Conservation (phyloP, 805 yeast genomes). For the Naumovozyma dairenensis region DNA sequence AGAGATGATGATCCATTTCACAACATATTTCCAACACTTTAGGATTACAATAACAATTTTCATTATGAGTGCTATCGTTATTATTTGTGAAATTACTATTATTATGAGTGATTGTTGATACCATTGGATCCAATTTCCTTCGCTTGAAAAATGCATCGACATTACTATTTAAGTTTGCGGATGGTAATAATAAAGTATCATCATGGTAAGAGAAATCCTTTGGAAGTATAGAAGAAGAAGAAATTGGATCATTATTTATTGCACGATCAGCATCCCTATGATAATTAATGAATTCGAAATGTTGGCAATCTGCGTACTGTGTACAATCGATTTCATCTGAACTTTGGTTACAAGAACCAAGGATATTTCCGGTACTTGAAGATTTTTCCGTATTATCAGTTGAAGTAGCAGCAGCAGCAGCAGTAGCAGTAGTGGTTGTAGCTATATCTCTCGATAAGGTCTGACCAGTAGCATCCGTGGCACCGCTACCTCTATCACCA, state of each 20-base stretch:
- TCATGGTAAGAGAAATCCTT: too few species aligned
- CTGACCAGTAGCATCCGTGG: too few species aligned
- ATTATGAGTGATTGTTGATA: constrained; percentile 6
- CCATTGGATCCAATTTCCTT: too few species aligned
- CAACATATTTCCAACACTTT: constrained; percentile 35
- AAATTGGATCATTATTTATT: too few species aligned
- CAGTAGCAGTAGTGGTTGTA: too few species aligned
- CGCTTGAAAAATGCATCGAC: too few species aligned
- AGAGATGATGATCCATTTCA: constrained; percentile 25
- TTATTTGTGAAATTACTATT: not conserved
- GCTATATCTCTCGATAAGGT: too few species aligned
- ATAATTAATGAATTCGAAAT: constrained; percentile 34
- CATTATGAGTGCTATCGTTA: not conserved
- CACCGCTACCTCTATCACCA: not conserved
- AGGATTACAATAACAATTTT: constrained; percentile 29
- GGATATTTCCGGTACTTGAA: not conserved
- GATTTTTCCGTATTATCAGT: not conserved
- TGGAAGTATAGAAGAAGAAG: too few species aligned
- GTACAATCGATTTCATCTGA: constrained; percentile 1
- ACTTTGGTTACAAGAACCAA: not conserved
- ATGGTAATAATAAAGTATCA: too few species aligned
- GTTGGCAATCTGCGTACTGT: constrained; percentile 29
- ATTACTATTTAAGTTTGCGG: too few species aligned
- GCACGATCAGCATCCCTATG: too few species aligned
- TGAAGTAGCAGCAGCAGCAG: not conserved